Base-by-base conservation (phyloP, 2,329 filamentous ascomycete species). In the Penicillium olsonii region DNA sequence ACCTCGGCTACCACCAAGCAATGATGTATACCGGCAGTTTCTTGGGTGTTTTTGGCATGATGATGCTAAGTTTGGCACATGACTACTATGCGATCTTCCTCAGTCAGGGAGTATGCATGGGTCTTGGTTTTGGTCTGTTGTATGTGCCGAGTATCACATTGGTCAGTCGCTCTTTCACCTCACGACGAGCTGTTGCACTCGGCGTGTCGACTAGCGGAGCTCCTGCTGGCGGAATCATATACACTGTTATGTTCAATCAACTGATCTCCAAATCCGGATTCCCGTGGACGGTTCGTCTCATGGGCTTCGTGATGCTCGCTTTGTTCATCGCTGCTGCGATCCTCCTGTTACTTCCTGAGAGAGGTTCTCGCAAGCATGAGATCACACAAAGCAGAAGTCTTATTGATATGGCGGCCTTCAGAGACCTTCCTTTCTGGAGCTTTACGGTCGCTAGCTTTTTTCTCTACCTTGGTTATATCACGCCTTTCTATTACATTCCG, bases 161-260 rank as follows among this genome's bases (percentile, higher is more conserved):
- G 27, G 65, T 79, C 2, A 70, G 75, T 11, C 79, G 77, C 0
- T 83, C 82, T 35, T 86, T 85, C 54, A 70, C 68, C 3, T 72
- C 58, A 9, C 77, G 77, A 33, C 71, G 76, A 9, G 75, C 75
- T 0, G 65, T 83, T 2, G 82, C 82, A 2, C 70, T 84, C 12
- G 79, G 79, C 0, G 69, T 81, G 4, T 73, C 76, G 4, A 79
- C 80, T 0, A 75, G 75, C 0, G 84, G 83, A 2, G 79, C 78
- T 19, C 75, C 75, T 0, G 75, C 77, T 0, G 83, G 83, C 0
- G 82, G 82, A 1, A 71, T 84, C 22, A 71, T 84, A 7, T 85
- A 81, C 57, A 82, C 82, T 0, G 66, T 78, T 1, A 71, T 77
- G 27, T 68, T 75, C 1, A 64, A 72, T 43, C 75, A 81, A 46